phyloP scores from a whole-genome alignment of 495 filamentous ascomycete genomes.

The Xylaria grammica region DNA sequence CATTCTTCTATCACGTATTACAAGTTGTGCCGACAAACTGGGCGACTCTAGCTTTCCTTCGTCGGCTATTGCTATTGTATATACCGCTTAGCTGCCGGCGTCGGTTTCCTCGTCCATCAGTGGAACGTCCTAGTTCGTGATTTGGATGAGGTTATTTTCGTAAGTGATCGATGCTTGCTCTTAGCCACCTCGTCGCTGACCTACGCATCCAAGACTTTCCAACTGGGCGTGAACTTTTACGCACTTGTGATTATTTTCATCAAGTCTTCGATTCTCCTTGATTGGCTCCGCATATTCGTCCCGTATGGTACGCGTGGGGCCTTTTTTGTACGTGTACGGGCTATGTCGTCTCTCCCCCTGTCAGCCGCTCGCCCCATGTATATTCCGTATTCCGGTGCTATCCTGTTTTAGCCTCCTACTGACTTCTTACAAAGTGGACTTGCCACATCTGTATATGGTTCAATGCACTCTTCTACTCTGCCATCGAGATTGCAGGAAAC shows the following conservation, averaged over 20 bases:
- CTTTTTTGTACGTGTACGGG: constrained; percentile 27
- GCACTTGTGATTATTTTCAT: constrained; percentile 24
- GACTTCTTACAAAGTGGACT: constrained; percentile 17
- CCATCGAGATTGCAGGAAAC: constrained; percentile 46
- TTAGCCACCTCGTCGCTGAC: not conserved
- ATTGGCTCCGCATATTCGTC: constrained; percentile 37
- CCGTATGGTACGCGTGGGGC: constrained; percentile 23
- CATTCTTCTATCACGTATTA: too few relatives aligned
- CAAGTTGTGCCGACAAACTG: not conserved
- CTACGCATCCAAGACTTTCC: constrained; percentile 17
- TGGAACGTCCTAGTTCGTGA: constrained; percentile 27
- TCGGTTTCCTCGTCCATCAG: constrained; percentile 32
- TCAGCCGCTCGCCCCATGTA: too few relatives aligned
- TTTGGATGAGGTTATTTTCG: constrained; percentile 5
- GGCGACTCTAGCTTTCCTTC: not conserved
- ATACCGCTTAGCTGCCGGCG: not conserved
- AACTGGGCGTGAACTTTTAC: constrained; percentile 28
- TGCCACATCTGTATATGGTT: constrained; percentile 42
- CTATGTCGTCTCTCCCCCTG: too few relatives aligned
- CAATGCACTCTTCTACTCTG: constrained; percentile 44
- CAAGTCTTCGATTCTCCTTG: constrained; percentile 38
- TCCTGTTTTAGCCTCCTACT: too few relatives aligned
- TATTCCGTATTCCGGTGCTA: too few relatives aligned
- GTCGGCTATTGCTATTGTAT: not conserved
- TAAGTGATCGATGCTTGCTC: not conserved